Conservation (phyloP, 192 early-diverging fungal species). For the Coemansia sp. region DNA sequence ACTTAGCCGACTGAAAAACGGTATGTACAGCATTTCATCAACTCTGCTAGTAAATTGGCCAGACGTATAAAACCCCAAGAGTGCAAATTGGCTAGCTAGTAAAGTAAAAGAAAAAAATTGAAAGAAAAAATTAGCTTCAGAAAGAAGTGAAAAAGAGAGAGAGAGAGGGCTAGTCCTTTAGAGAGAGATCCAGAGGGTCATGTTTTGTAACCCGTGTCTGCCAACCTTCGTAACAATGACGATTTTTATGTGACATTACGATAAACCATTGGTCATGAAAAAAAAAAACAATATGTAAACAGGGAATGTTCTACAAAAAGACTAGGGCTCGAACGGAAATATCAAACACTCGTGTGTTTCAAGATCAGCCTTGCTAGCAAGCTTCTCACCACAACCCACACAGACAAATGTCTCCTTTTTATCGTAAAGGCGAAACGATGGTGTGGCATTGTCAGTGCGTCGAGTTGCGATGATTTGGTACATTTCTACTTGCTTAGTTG, state of each 20-base stretch:
- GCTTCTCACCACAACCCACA: conserved; percentile 22
- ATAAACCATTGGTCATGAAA: background rate
- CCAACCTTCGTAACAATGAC: background rate
- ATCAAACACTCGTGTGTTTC: conserved; percentile 28
- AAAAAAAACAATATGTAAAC: background rate
- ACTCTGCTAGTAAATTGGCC: background rate
- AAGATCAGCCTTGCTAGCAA: conserved; percentile 16
- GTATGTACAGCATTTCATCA: conserved; percentile 55
- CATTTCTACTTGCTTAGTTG: background rate
- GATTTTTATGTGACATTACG: background rate
- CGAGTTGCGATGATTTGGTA: background rate
- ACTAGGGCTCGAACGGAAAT: conserved; percentile 36
- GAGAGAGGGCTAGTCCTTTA: background rate
- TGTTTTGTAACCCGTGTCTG: too few species aligned
- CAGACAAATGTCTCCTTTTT: conserved; percentile 5
- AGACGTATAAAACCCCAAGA: background rate
- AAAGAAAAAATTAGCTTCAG: background rate
- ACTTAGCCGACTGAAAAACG: conserved; percentile 62
- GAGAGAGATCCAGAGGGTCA: too few species aligned
- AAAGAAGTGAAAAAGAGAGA: background rate
- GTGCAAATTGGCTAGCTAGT: background rate
- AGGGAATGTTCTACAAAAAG: background rate
- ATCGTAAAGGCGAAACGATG: background rate
- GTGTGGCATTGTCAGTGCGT: background rate
- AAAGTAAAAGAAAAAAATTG: background rate